Conservation (phyloP, 2,329 filamentous ascomycete genomes). For the Chalaropsis ovoidea region DNA sequence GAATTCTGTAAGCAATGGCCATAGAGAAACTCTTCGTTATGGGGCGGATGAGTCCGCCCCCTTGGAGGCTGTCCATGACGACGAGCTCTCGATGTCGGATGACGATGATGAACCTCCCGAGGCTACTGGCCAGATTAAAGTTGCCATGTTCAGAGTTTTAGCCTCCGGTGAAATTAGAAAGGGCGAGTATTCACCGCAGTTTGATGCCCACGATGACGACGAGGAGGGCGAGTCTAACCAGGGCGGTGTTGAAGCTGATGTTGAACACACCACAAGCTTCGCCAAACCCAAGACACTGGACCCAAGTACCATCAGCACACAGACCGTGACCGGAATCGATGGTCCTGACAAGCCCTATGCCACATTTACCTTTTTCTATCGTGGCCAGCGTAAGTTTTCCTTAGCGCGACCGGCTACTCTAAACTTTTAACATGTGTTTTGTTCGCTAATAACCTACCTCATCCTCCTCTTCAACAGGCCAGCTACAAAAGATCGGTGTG, state of each 20-base stretch:
- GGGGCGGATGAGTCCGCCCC: slow-evolving; percentile 65
- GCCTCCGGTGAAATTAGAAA: slow-evolving; percentile 96
- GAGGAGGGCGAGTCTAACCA: slow-evolving; percentile 39
- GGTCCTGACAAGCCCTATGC: slow-evolving; percentile 93
- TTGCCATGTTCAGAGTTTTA: slow-evolving; percentile 87
- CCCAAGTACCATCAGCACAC: slow-evolving; percentile 94
- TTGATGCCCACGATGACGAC: slow-evolving; percentile 91
- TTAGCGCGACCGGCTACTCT: slow-evolving; percentile 4
- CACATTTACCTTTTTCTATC: slow-evolving; percentile 94
- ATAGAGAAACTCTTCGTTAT: slow-evolving; percentile 61
- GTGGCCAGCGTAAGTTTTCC: slow-evolving; percentile 69
- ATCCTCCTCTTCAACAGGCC: slow-evolving; percentile 45
- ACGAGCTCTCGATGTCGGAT: slow-evolving; percentile 66
- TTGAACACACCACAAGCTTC: slow-evolving; percentile 96
- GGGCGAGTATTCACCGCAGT: slow-evolving; percentile 95
- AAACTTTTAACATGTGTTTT: not conserved
- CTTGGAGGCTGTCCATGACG: slow-evolving; percentile 56
- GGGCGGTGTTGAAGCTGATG: slow-evolving; percentile 52
- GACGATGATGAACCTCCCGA: slow-evolving; percentile 87
- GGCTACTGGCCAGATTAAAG: slow-evolving; percentile 94
- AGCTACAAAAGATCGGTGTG: slow-evolving; percentile 95
- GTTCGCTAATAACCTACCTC: not conserved
- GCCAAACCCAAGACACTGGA: slow-evolving; percentile 93
- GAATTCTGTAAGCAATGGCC: slow-evolving; percentile 18
- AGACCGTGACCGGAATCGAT: slow-evolving; percentile 97